Percentiles rank a stretch among this genome's conserved stretches.
These are phyloP conservation scores for Botryobasidium botryosum DNA, from an alignment of 768 basidiomycete species.

Conservation along the genomic window DNA sequence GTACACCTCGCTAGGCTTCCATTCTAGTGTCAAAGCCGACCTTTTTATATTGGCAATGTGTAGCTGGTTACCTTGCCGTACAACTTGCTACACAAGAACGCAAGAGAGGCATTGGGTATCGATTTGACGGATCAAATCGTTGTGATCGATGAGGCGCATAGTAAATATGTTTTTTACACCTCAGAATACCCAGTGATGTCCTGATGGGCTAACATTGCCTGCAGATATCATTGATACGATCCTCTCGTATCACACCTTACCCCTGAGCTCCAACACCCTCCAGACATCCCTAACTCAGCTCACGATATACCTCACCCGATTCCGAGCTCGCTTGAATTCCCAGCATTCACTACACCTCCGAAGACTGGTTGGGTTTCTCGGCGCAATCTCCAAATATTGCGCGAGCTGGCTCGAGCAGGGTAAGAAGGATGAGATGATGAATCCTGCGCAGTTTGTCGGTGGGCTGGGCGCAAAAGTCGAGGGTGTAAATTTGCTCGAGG, in stretches of 20 bases:
- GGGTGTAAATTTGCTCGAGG: conserved; percentile 69
- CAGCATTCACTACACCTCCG: conserved; percentile 63
- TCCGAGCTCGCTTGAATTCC: conserved; percentile 38
- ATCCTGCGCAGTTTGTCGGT: conserved; percentile 44
- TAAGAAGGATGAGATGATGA: conserved; percentile 41
- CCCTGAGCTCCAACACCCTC: conserved; percentile 41
- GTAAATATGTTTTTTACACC: conserved; percentile 34
- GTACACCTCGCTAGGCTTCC: conserved; percentile 11
- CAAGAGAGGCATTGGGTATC: conserved; percentile 77
- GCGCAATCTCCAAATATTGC: conserved; percentile 43
- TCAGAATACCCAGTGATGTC: too few relatives aligned
- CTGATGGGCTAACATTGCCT: not conserved
- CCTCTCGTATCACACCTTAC: conserved; percentile 64
- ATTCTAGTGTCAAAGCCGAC: too few relatives aligned
- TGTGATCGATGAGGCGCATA: conserved; percentile 93
- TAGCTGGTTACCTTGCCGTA: conserved; percentile 89
- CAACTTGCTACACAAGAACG: conserved; percentile 67
- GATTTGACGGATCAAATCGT: conserved; percentile 71
- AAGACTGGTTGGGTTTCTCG: conserved; percentile 57
- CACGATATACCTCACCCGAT: conserved; percentile 7
- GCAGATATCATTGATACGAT: conserved; percentile 80
- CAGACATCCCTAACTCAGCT: conserved; percentile 44
- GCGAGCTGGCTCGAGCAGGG: conserved; percentile 13
- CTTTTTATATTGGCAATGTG: not conserved
- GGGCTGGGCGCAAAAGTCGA: conserved; percentile 48